Percentiles rank a stretch among this genome's conserved stretches.
Conservation (phyloP, 768 basidiomycete species). For the Exidia glandulosa region DNA sequence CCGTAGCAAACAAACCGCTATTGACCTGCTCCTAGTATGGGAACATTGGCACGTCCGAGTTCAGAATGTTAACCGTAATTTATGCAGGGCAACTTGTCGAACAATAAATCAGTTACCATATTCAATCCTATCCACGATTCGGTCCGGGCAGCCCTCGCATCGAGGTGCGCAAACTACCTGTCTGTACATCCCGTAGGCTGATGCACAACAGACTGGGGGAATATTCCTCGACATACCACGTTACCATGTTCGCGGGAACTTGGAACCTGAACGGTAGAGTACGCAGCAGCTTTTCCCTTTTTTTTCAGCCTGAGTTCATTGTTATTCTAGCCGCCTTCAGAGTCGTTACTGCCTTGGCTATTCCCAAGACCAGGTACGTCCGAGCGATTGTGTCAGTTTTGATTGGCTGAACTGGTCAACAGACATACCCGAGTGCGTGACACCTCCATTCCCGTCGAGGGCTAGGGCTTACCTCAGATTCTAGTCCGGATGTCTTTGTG, state of each 20-base stretch:
- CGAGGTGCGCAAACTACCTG: constrained; percentile 36
- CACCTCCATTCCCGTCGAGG: neutral
- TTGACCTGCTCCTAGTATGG: constrained; percentile 87
- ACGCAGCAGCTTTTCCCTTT: constrained; percentile 11
- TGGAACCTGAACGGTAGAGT: constrained; percentile 95
- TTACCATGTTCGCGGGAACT: constrained; percentile 76
- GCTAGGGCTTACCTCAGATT: neutral
- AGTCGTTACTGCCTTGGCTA: constrained; percentile 81
- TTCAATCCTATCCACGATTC: constrained; percentile 92
- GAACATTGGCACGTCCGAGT: too few species aligned
- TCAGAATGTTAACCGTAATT: neutral
- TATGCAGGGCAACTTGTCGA: constrained; percentile 81
- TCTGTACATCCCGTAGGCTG: neutral
- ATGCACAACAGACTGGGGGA: constrained; percentile 49
- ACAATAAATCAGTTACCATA: constrained; percentile 78
- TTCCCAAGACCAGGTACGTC: constrained; percentile 73
- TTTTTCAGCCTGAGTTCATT: constrained; percentile 3
- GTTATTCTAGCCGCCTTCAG: constrained; percentile 65
- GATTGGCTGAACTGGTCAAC: neutral
- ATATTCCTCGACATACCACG: constrained; percentile 68
- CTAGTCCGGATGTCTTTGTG: constrained; percentile 79
- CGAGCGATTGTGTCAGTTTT: neutral
- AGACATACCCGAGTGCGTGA: constrained; percentile 9
- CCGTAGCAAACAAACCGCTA: constrained; percentile 84
- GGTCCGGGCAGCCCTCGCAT: constrained; percentile 57